Evolutionary conservation across 164 flowering plant genomes (phyloP), one percentile per base, ranked within the genome.

Genomic region (Vitis rotundifolia): DNA sequence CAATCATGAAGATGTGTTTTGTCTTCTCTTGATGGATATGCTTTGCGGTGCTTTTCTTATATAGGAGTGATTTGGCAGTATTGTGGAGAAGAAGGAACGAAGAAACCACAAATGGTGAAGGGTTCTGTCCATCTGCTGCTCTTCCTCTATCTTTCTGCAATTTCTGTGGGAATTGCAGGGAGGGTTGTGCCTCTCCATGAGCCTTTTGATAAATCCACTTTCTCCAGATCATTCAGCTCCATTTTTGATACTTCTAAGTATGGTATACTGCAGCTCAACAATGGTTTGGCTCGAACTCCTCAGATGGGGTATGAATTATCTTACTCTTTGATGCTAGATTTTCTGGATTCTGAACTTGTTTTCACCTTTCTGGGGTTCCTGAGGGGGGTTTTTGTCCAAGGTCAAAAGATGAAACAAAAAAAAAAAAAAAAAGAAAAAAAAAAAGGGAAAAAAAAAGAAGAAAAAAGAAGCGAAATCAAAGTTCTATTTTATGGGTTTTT

Each of bases 251-350:
- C 85, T 61, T 88, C 97, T 28, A 88, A 80, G 44, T 89, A 87
- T 72, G 97, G 94, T 13, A 76, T 67, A 48, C 68, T 89, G 19
- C 92, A 91, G 63, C 94, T 93, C 73, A 67, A 82, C 68, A 91
- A 93, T 62, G 98, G 97, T 26, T 77, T 93, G 64, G 92, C 90
- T 69, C 76, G 0, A 59, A 87, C 97, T 65, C 97, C 98, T 71
- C 98, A 89, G 76, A 93, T 93, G 98, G 98, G 98, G 98, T 92
- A 70, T 31, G 64, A 31, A 10, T 47, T 9, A 3, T 64, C 61
- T 49, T 31, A 56, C 58, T 48, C n/a, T 60, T 11, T 1, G 14
- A 29, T 61, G 28, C 22, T n/a, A 22, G 31, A 3, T 18, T 56
- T 37, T 50, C 1, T 53, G 18, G 11, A 47, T 37, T 37, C 44